Percentiles rank a stretch among this genome's conserved stretches.
Evolutionary conservation across 345 rosid species (phyloP).

Genomic region (Gossypium stocksii): DNA sequence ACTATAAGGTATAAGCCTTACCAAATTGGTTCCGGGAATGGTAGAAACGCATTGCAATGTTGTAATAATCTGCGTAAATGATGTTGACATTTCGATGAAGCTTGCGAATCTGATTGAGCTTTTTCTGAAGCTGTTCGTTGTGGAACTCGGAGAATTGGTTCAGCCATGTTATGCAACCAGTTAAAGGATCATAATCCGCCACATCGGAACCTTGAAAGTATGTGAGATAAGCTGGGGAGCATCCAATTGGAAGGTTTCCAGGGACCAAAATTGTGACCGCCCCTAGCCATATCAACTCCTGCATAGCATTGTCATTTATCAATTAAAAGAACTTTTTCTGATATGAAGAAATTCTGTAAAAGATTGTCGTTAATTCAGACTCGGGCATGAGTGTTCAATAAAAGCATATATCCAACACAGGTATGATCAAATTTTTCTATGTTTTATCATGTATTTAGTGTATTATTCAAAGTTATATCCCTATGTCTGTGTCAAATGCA

Average conservation of each 20-base stretch:
- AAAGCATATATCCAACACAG: no score
- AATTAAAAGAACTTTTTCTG: background rate
- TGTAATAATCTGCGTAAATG: constrained; percentile 42
- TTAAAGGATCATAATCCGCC: constrained; percentile 29
- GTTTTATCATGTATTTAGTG: no score
- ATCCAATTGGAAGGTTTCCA: constrained; percentile 21
- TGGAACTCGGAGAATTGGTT: constrained; percentile 35
- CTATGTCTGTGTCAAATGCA: no score
- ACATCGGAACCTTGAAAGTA: constrained; percentile 15
- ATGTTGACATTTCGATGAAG: constrained; percentile 31
- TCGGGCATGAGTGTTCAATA: no score
- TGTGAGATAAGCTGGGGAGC: constrained; percentile 29
- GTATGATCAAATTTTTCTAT: no score
- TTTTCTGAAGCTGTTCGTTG: constrained; percentile 29
- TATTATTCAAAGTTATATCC: no score
- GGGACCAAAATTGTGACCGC: constrained; percentile 44
- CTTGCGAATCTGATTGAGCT: constrained; percentile 18
- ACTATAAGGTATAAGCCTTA: background rate
- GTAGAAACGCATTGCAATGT: constrained; percentile 21
- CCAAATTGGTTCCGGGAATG: constrained; percentile 35
- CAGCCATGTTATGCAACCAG: constrained; percentile 42
- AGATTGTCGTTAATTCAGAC: no score
- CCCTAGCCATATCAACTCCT: constrained; percentile 45
- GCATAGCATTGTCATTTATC: constrained; percentile 1
- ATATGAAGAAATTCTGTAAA: no score